Evolutionary conservation across 1,284 basidiomycete species (phyloP).

Genomic region (Tilletia indica): DNA sequence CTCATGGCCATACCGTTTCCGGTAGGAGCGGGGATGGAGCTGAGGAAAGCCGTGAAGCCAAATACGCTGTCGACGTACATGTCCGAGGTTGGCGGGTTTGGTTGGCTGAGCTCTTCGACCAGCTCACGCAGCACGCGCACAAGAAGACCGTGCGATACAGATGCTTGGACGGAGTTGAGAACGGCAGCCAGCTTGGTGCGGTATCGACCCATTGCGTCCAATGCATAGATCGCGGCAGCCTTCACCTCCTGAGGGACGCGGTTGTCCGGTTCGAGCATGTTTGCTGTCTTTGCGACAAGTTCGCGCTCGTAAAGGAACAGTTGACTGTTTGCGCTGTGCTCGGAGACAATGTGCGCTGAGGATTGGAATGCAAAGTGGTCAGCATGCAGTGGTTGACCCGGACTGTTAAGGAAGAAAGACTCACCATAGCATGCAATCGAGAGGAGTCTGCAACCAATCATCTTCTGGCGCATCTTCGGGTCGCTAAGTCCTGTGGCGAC

Average conservation of each 20-base stretch:
- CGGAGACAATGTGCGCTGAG: conserved; percentile 56
- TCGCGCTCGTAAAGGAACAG: conserved; percentile 94
- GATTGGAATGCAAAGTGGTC: not conserved
- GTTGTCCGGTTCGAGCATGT: conserved; percentile 37
- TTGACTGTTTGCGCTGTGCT: conserved; percentile 73
- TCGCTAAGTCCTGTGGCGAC: conserved; percentile 69
- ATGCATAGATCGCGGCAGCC: conserved; percentile 77
- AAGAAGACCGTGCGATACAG: conserved; percentile 86
- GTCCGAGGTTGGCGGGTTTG: conserved; percentile 25
- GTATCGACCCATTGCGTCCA: conserved; percentile 86
- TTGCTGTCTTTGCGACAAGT: conserved; percentile 59
- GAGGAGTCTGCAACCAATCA: conserved; percentile 77
- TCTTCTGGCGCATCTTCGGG: conserved; percentile 70
- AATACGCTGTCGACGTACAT: conserved; percentile 61
- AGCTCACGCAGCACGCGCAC: conserved; percentile 41
- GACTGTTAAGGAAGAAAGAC: conserved; percentile 19
- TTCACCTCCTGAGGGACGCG: conserved; percentile 58
- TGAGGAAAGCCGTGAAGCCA: conserved; percentile 81
- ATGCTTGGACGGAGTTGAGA: conserved; percentile 84
- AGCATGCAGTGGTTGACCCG: too few relatives aligned
- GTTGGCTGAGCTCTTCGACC: conserved; percentile 60
- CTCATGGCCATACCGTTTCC: conserved; percentile 91
- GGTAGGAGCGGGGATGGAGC: conserved; percentile 67
- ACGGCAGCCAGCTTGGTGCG: conserved; percentile 80
- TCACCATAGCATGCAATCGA: conserved; percentile 78